Base-by-base conservation (phyloP, 1,284 basidiomycete genomes). In the Trichosporon coremiiforme region DNA sequence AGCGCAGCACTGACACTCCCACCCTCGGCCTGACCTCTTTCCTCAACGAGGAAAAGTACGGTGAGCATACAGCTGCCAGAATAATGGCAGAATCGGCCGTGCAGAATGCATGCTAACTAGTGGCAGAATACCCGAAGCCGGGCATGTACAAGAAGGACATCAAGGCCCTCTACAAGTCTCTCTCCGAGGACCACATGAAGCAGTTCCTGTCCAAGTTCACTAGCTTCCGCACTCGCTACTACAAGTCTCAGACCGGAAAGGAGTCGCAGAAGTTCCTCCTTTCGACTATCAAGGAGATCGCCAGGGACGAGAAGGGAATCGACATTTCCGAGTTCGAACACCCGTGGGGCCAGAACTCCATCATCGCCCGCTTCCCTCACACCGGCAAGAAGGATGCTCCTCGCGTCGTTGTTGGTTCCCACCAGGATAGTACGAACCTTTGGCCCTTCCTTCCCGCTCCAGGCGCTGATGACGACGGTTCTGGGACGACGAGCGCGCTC, bases 371-470 rank as follows among this genome's bases (percentile, higher is more conserved):
- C 68, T 86, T 89, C 75, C 81, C 85, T 2, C 68, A 72, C 25
- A 70, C 74, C 17, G 74, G 71, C 22, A 66, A 73, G 29, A 73
- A 76, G 53, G 70, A 77, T 20, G 81, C 79, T 9, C 84, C 87
- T 0, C 80, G 88, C 12, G 86, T 87, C 6, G 88, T 90, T 70
- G 78, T 90, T 45, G 89, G 90, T 35, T 94, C 95, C 47, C 96
- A 99, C 82, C 95, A 94, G 81, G 96, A 98, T 78, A 92, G 90
- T 71, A 93, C 91, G 36, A 95, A 94, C 84, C 85, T 90, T 80
- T 92, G 91, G 88, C 93, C 93, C 8, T 95, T 95, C 86, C 85
- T 93, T 36, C 88, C 91, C 66, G 93, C 95, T 29, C 94, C 95
- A 17, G 78, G 79, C 15, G 87, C 88, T 31, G 88, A 90, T 84